Evolutionary conservation across 1,139 yeast genomes (phyloP).

Genomic region (Geotrichum cucujoidarum): DNA sequence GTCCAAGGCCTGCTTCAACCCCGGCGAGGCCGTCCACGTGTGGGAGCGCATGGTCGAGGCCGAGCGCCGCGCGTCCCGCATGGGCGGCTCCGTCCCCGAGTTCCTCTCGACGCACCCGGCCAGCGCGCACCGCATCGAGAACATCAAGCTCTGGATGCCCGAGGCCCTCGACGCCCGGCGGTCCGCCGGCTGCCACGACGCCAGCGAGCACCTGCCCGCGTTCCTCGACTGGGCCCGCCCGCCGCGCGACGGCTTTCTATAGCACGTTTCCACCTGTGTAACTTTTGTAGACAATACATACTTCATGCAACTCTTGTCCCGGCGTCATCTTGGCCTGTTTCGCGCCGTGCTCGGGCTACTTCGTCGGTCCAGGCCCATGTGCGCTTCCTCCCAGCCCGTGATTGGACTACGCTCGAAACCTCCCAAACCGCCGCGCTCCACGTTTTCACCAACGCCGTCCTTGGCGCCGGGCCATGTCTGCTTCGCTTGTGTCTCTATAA

Average conservation of each 20-base stretch:
- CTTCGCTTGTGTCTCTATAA: no score
- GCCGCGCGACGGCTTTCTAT: neutral
- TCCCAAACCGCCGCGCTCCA: no score
- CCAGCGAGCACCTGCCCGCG: constrained; percentile 2
- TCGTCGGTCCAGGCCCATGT: no score
- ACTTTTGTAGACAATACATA: neutral
- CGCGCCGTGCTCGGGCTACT: neutral
- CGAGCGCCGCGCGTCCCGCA: constrained; percentile 40
- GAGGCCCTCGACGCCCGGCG: constrained; percentile 45
- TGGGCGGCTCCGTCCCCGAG: constrained; percentile 40
- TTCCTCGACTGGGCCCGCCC: constrained; percentile 16
- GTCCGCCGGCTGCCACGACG: constrained; percentile 25
- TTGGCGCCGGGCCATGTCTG: no score
- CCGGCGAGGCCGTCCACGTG: constrained; percentile 62
- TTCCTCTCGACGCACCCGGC: constrained; percentile 89
- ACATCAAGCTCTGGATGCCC: constrained; percentile 69
- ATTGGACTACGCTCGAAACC: no score
- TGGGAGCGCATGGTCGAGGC: constrained; percentile 78
- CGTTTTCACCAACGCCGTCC: no score
- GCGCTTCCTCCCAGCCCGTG: no score
- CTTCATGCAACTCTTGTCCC: neutral
- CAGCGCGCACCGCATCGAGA: constrained; percentile 62
- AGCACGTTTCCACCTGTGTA: neutral
- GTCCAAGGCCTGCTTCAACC: constrained; percentile 84
- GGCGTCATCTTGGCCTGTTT: neutral